Conservation (phyloP, 2,329 filamentous ascomycete species). For the Aureobasidium mangrovei region DNA sequence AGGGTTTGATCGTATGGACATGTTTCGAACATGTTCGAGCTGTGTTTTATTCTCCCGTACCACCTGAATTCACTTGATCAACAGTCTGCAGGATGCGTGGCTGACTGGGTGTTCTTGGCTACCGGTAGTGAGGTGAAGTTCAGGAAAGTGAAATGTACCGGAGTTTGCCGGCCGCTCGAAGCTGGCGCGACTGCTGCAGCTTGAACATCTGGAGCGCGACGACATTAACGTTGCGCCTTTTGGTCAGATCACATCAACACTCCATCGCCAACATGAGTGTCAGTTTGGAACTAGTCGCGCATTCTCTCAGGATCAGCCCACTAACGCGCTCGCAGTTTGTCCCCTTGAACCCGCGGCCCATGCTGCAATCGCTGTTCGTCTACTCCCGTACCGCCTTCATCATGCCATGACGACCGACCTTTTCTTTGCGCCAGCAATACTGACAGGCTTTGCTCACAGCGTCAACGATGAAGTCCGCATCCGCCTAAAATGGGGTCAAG, state of each 20-base stretch:
- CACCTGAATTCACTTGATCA: too few species aligned
- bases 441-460: conserved; percentile 33
- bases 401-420: background rate
- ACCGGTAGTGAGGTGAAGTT: too few species aligned
- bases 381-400: background rate
- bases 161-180: background rate
- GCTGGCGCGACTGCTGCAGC: background rate
- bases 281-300: background rate
- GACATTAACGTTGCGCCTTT: conserved; percentile 2
- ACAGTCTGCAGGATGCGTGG: too few species aligned
- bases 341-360: conserved; percentile 91
- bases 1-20: too few species aligned
- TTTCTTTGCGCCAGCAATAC: background rate
- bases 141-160: background rate
- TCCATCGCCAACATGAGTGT: conserved; percentile 5
- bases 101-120: too few species aligned
- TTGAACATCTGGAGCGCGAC: conserved; percentile 2
- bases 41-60: too few species aligned
- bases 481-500: conserved; percentile 95
- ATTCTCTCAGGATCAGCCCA: background rate
- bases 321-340: conserved; percentile 48
- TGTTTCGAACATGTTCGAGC: too few species aligned
- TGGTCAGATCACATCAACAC: background rate
- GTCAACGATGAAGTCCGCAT: conserved; percentile 87
- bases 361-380: conserved; percentile 83